These are phyloP conservation scores for Exutisphaerella laricina DNA, from an alignment of 2,329 filamentous ascomycete species.

Conservation along the genomic window DNA sequence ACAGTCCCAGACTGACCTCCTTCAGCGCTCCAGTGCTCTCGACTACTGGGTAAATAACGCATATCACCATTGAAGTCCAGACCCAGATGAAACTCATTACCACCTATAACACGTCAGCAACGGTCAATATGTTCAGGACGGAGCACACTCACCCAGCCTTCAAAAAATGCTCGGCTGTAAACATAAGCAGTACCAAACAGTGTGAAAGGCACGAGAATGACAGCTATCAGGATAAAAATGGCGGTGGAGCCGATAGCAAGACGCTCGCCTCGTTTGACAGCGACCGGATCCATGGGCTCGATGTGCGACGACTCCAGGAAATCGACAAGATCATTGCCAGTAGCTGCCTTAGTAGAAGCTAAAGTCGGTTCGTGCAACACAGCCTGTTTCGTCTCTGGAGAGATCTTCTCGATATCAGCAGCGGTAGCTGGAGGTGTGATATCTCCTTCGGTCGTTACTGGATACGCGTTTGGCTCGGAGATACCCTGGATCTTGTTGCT, in stretches of 20 bases:
- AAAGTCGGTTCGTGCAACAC: neutral
- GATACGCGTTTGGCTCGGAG: constrained; percentile 10
- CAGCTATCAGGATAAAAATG: constrained; percentile 38
- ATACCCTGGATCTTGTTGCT: constrained; percentile 35
- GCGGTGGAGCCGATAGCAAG: constrained; percentile 38
- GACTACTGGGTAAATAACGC: constrained; percentile 39
- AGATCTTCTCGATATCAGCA: constrained; percentile 9
- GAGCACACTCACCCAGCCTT: constrained; percentile 33
- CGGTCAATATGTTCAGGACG: neutral
- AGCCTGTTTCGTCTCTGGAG: neutral
- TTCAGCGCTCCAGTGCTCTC: constrained; percentile 36
- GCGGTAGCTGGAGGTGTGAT: neutral
- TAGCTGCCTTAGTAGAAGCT: constrained; percentile 20
- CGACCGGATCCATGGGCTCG: constrained; percentile 39
- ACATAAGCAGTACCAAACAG: constrained; percentile 40
- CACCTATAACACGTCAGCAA: neutral
- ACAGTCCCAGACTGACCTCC: constrained; percentile 18
- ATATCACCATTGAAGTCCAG: constrained; percentile 37
- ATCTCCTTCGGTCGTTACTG: neutral
- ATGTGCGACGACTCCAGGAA: constrained; percentile 37
- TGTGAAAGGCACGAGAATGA: constrained; percentile 31
- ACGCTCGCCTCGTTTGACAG: constrained; percentile 34
- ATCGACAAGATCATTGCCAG: constrained; percentile 40
- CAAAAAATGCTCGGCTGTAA: constrained; percentile 39
- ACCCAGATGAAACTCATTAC: constrained; percentile 41